Evolutionary conservation across 2,329 filamentous ascomycete species (phyloP), one percentile per base, ranked within the genome.

Genomic region (Atkinsonella texensis): DNA sequence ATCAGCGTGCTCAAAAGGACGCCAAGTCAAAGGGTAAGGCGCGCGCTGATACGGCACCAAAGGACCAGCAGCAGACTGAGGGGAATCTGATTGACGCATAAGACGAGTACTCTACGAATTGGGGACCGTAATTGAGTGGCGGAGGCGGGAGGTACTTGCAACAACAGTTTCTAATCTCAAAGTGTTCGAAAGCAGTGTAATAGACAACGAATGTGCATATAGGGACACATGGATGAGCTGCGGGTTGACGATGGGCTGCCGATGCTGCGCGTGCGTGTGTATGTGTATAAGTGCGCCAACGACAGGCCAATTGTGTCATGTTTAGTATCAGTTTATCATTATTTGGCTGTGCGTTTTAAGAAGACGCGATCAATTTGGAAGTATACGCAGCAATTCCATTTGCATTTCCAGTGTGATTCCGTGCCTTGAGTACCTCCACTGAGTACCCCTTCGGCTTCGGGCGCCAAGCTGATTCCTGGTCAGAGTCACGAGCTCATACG

Each of bases 1-100:
- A 91, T 70, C 81, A 84, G 65, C 77, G 86, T 59, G 79, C 80
- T 52, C 72, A 77, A 48, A 76, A 76, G 61, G 77, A 82, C 56
- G 70, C 77, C 56, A 84, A 85, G 72, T 72, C 72, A 55, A 84
- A 84, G 73, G 75, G 72, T 56, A 78, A 81, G 69, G 74, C 74
- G 54, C 71, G 71, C 52, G 72, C 70, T 55, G 71, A 72, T 58
- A 68, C 59, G 18, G 59, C 62, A 52, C 58, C 60, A 6, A 61
- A 71, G 58, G 68, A 69, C 52, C 67, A 68, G 56, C 65, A 70
- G 56, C 68, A 69, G 60, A 63, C 68, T 57, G 75, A 80, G 63
- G 78, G 76, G 67, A 80, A 80, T 68, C 67, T 83, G 58, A 79
- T 83, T 64, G 79, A 83, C 60, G 75, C 77, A 63, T 81, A 64